Evolutionary conservation across 352 stramenopile genomes (phyloP), one percentile per base, ranked within the genome.

Genomic region (Phytophthora fragariae): DNA sequence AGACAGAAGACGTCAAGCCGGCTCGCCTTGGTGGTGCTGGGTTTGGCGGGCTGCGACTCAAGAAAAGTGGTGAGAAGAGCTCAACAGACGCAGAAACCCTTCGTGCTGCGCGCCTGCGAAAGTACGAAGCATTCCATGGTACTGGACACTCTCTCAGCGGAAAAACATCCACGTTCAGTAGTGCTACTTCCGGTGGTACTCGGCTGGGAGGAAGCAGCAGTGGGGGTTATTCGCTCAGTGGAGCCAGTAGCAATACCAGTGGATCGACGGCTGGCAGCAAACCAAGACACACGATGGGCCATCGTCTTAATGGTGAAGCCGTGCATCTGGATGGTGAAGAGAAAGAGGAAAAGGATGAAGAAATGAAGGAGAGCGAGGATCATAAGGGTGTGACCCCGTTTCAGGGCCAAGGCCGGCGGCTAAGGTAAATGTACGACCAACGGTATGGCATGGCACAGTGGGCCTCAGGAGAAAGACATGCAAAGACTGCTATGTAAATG

Each of bases 81-180:
- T 77, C 78, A 8, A 95, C 86, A 0, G 88, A 95, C 60, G 78
- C 87, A 5, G 75, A 79, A 27, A 83, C 87, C 7, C 79, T 97
- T 41, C 88, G 90, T 15, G 83, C 87, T 3, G 85, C 86, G 44
- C 90, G 90, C 5, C 77, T 96, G 67, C 79, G 83, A 31, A 93
- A 91, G 62, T 95, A 93, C 70, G 88, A 96, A 57, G 88, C 88
- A 4, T 96, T 96, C 65, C 88, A 95, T 54, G 90, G 90, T 54
- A 91, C 88, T 29, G 90, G 90, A 10, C 79, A 90, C 41, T 95
- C 90, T 19, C 70, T 95, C 5, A 92, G 80, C 62, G 86, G 89
- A 7, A 75, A 80, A 44, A 73, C 75, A 49, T 88, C 87, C 17
- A 81, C 71, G 19, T 75, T 81, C 37, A 66, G 53, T 3, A 31